These are phyloP conservation scores for Diutina catenulata DNA, from an alignment of 1,139 yeast genomes.

Conservation along the genomic window DNA sequence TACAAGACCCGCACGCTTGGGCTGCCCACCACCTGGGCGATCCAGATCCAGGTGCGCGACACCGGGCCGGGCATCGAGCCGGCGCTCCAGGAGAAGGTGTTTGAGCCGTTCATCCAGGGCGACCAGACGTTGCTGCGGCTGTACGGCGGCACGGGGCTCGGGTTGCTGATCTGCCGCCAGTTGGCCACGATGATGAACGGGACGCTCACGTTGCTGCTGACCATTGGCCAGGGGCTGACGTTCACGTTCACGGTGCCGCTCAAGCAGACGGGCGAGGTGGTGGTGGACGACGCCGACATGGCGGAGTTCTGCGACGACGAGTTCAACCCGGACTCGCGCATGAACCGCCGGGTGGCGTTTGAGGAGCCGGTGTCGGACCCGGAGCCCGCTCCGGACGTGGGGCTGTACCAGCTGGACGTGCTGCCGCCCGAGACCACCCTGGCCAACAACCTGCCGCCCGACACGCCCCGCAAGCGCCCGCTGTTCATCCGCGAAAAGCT, in stretches of 20 bases:
- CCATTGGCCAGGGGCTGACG: constrained; percentile 67
- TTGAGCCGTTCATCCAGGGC: constrained; percentile 95
- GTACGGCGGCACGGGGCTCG: constrained; percentile 93
- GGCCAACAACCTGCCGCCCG: background rate
- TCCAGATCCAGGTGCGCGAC: constrained; percentile 71
- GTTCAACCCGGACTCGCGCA: constrained; percentile 17
- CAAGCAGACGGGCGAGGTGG: constrained; percentile 54
- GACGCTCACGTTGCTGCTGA: constrained; percentile 56
- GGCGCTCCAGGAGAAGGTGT: constrained; percentile 67
- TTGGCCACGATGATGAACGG: constrained; percentile 86
- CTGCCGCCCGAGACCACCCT: background rate
- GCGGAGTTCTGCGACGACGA: constrained; percentile 32
- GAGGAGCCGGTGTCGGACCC: constrained; percentile 8
- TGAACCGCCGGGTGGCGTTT: constrained; percentile 29
- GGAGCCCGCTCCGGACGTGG: background rate
- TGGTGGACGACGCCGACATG: constrained; percentile 28
- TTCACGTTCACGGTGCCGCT: constrained; percentile 74
- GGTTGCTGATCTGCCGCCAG: constrained; percentile 86
- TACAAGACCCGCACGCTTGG: constrained; percentile 26
- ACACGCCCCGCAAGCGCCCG: background rate
- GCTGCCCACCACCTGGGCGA: constrained; percentile 40
- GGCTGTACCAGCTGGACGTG: background rate
- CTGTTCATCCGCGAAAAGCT: background rate
- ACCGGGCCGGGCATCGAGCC: constrained; percentile 91
- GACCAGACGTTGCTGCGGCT: constrained; percentile 88